phyloP scores from a whole-genome alignment of 768 basidiomycete genomes.

The Mycena epipterygia region DNA sequence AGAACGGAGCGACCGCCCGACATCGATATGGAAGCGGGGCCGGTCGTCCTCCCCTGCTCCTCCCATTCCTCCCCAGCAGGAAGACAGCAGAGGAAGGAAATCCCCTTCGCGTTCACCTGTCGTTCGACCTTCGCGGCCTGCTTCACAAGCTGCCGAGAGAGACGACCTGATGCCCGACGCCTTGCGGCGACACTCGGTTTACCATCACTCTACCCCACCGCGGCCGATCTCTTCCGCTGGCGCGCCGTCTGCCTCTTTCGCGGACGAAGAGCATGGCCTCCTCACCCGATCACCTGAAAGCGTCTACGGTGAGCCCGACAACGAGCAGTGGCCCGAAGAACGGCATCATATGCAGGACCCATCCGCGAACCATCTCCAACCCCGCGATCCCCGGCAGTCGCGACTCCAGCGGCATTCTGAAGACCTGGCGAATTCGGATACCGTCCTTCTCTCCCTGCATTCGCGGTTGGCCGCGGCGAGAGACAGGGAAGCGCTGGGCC shows the following conservation, averaged over 20 bases:
- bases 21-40: conserved; percentile 28
- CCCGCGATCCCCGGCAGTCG: conserved; percentile 1
- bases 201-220: conserved; percentile 39
- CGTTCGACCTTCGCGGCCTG: conserved; percentile 34
- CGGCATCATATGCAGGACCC: conserved; percentile 1
- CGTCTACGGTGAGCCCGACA: conserved; percentile 29
- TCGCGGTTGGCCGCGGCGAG: conserved; percentile 55
- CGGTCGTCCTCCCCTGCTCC: conserved; percentile 32
- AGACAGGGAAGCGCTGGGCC: conserved; percentile 66
- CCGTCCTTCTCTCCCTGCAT: conserved; percentile 39
- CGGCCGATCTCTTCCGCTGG: background rate
- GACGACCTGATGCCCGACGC: conserved; percentile 39
- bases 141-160: conserved; percentile 8
- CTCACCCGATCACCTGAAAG: conserved; percentile 30
- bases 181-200: conserved; percentile 47
- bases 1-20: conserved; percentile 16
- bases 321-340: conserved; percentile 17
- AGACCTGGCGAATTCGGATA: conserved; percentile 38
- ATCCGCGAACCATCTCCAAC: background rate
- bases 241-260: background rate
- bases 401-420: conserved; percentile 38
- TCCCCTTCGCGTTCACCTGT: conserved; percentile 47
- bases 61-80: conserved; percentile 18
- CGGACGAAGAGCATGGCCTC: conserved; percentile 10
- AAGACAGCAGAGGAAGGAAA: conserved; percentile 21